Percentiles rank a stretch among this genome's conserved stretches.
Conservation (phyloP, 495 filamentous ascomycete genomes). For the Penicillium coprophilum region DNA sequence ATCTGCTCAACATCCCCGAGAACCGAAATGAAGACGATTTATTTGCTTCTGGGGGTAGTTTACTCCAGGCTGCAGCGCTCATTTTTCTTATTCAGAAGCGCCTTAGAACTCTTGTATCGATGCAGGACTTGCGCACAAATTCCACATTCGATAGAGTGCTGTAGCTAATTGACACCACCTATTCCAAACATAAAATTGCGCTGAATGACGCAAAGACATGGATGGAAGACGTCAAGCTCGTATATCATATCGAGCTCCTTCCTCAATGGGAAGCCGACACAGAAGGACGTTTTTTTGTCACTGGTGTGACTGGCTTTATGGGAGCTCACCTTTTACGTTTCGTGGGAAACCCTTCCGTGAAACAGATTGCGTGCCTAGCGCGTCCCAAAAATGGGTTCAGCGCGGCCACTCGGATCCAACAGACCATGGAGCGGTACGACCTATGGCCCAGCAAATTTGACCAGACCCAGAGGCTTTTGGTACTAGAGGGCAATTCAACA, state of each 20-base stretch:
- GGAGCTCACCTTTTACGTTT: conserved; percentile 9
- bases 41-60: not conserved
- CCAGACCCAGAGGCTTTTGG: not conserved
- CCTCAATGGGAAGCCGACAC: too few relatives aligned
- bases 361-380: conserved; percentile 15
- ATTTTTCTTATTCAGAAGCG: too few relatives aligned
- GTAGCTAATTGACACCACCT: not conserved
- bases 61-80: too few relatives aligned
- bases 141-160: not conserved
- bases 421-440: conserved; percentile 8
- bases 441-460: not conserved
- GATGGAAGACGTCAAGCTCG: not conserved
- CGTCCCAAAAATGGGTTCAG: not conserved
- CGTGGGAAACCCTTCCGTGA: conserved; percentile 1
- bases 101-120: too few relatives aligned
- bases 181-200: not conserved
- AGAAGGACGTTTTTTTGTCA: conserved; percentile 11
- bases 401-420: not conserved
- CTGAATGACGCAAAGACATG: not conserved
- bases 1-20: not conserved
- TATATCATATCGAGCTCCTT: not conserved
- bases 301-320: conserved; percentile 19
- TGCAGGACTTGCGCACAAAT: not conserved
- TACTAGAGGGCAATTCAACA: conserved; percentile 17
- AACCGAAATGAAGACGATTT: not conserved